These are phyloP conservation scores for Penicillium nordicum DNA, from an alignment of 2,329 filamentous ascomycete genomes.

Conservation along the genomic window DNA sequence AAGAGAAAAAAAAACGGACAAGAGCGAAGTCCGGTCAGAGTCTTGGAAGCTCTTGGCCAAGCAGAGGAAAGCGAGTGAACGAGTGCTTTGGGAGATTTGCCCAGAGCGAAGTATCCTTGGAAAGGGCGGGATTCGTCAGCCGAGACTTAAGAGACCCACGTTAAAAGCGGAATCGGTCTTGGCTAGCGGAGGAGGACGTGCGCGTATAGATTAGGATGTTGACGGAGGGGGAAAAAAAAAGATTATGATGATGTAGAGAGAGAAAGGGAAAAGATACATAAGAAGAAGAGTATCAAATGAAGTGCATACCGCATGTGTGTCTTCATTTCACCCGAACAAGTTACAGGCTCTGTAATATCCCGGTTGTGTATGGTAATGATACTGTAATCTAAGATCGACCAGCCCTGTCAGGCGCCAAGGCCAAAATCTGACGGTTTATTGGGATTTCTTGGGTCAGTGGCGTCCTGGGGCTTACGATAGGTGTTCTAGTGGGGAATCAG, in stretches of 20 bases:
- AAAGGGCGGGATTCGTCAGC: constrained; percentile 28
- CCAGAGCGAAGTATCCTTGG: constrained; percentile 17
- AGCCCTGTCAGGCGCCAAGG: constrained; percentile 19
- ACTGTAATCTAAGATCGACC: neutral
- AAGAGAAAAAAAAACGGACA: constrained; percentile 8
- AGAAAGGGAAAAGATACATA: neutral
- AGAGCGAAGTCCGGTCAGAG: constrained; percentile 7
- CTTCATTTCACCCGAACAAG: neutral
- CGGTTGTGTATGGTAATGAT: neutral
- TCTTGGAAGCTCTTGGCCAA: constrained; percentile 22
- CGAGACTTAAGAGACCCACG: constrained; percentile 24
- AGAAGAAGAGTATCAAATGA: neutral
- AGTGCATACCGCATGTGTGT: neutral
- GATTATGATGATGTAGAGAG: neutral
- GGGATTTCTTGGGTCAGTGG: constrained; percentile 3
- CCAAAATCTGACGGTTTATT: neutral
- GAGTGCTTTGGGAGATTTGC: constrained; percentile 16
- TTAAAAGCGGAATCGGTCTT: constrained; percentile 22
- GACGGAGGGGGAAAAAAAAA: neutral
- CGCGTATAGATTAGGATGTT: neutral
- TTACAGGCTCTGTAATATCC: constrained; percentile 1
- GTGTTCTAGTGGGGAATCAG: neutral
- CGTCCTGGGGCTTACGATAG: neutral
- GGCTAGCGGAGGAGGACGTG: constrained; percentile 16
- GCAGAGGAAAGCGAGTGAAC: constrained; percentile 8